A percentile compares a stretch with the other conserved stretches of the same genome.
These are phyloP conservation scores for Eucalyptus dawsonii DNA, from an alignment of 345 rosid species.

Conservation along the genomic window DNA sequence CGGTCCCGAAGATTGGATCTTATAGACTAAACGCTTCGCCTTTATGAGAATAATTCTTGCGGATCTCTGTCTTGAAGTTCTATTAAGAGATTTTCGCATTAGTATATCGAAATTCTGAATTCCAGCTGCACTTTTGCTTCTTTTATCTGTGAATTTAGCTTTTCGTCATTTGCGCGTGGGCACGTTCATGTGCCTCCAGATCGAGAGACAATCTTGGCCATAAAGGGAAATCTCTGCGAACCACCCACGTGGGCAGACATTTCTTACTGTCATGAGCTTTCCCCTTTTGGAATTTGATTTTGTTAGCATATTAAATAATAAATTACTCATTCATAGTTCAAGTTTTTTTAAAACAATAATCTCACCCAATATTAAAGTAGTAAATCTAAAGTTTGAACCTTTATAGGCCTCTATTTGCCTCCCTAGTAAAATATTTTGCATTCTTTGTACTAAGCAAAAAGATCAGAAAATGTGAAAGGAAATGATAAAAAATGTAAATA, in stretches of 20 bases:
- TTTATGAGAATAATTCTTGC: background rate
- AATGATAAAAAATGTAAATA: too few species aligned
- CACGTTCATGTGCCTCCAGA: background rate
- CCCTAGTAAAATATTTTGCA: too few species aligned
- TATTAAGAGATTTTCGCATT: background rate
- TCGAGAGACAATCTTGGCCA: background rate
- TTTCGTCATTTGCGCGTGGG: background rate
- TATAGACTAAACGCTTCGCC: background rate
- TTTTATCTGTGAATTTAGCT: background rate
- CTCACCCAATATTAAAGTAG: too few species aligned
- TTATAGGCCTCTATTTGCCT: too few species aligned
- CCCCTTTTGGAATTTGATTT: background rate
- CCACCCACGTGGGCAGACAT: background rate
- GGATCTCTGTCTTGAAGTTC: background rate
- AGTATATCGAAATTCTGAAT: background rate
- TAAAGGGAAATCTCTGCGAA: background rate
- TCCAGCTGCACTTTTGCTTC: background rate
- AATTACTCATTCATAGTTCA: too few species aligned
- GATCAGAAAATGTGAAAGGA: too few species aligned
- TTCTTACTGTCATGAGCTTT: background rate
- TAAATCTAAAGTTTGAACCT: too few species aligned
- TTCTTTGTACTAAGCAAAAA: too few species aligned
- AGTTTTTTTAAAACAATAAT: too few species aligned
- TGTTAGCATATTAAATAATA: too few species aligned
- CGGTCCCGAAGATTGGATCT: background rate